Evolutionary conservation across 805 yeast genomes (phyloP), one percentile per base, ranked within the genome.

Genomic region (Dipodascus geniculatus): DNA sequence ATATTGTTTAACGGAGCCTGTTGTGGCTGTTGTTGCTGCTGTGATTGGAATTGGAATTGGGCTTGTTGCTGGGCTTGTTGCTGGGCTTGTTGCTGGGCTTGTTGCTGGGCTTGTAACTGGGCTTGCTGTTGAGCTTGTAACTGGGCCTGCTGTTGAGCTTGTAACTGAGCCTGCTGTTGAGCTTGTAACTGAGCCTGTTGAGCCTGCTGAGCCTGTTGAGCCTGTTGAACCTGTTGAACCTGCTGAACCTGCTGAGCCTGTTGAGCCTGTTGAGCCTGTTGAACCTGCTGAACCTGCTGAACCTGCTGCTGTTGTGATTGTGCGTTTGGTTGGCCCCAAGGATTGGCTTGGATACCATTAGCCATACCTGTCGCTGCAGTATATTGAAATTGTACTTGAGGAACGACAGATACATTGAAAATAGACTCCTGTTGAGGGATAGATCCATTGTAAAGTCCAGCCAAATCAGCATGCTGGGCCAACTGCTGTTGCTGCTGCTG

Each of bases 121-220:
- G 54, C 28, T 49, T 58, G 64, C 49, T 56, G 59, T 38, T 54
- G 62, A 48, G 57, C 48, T 28, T 53, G 59, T 42, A 57, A 61
- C 19, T 56, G 61, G 22, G 57, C 58, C 49, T 54, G 59, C 55
- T 50, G 63, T 42, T 54, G 61, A 17, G 54, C 61, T 53, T 58
- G 64, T 23, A 51, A 60, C 49, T 54, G 64, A 2, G 53, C 58
- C 42, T 54, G 59, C 22, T 58, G 57, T 31, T 58, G 60, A 14
- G 54, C 52, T 23, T 52, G 57, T 22, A 49, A 51, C 50, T 56
- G 63, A 17, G 55, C 53, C 55, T 54, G 56, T 1, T 59, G 60
- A 17, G 50, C 54, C 22, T 54, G 58, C 4, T 48, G 54, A 23
- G 54, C 57, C 42, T 49, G 54, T 24, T 49, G 56, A n/a, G 35